These are phyloP conservation scores for Suillus lakei DNA, from an alignment of 768 basidiomycete genomes.

Conservation along the genomic window DNA sequence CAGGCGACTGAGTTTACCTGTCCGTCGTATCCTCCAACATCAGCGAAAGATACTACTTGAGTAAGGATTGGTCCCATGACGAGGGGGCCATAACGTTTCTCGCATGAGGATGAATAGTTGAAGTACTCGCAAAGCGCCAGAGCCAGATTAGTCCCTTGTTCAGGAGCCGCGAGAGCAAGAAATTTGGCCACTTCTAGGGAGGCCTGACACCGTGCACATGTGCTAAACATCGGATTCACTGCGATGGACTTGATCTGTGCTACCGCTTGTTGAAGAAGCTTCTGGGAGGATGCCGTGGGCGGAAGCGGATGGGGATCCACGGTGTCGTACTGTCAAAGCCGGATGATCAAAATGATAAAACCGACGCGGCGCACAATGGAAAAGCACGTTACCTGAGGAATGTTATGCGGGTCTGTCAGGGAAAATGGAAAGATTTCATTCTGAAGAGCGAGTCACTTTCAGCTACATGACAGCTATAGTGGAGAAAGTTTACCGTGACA, in stretches of 20 bases:
- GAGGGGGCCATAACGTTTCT: slow-evolving; percentile 48
- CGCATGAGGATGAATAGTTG: slow-evolving; percentile 56
- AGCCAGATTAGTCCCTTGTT: slow-evolving; percentile 59
- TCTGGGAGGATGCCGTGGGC: slow-evolving; percentile 50
- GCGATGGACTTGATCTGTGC: slow-evolving; percentile 61
- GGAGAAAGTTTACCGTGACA: slow-evolving; percentile 53
- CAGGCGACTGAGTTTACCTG: slow-evolving; percentile 47
- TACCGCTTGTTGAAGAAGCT: slow-evolving; percentile 56
- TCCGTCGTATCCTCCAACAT: slow-evolving; percentile 75
- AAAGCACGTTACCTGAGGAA: slow-evolving; percentile 48
- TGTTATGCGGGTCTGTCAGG: slow-evolving; percentile 66
- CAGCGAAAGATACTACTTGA: slow-evolving; percentile 72
- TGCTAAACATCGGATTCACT: slow-evolving; percentile 57
- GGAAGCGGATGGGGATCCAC: slow-evolving; percentile 71
- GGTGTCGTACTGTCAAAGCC: slow-evolving; percentile 49
- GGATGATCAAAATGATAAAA: not conserved
- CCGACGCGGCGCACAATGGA: not conserved
- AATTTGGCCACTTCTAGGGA: slow-evolving; percentile 68
- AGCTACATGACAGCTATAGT: slow-evolving; percentile 5
- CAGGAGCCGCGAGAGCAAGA: slow-evolving; percentile 64
- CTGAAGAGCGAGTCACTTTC: slow-evolving; percentile 34
- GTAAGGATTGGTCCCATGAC: slow-evolving; percentile 65
- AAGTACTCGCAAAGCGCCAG: slow-evolving; percentile 66
- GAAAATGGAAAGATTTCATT: slow-evolving; percentile 59
- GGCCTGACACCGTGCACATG: slow-evolving; percentile 65